These are phyloP conservation scores for Xerocomus brunneocitrinus DNA, from an alignment of 768 basidiomycete species.

Conservation along the genomic window DNA sequence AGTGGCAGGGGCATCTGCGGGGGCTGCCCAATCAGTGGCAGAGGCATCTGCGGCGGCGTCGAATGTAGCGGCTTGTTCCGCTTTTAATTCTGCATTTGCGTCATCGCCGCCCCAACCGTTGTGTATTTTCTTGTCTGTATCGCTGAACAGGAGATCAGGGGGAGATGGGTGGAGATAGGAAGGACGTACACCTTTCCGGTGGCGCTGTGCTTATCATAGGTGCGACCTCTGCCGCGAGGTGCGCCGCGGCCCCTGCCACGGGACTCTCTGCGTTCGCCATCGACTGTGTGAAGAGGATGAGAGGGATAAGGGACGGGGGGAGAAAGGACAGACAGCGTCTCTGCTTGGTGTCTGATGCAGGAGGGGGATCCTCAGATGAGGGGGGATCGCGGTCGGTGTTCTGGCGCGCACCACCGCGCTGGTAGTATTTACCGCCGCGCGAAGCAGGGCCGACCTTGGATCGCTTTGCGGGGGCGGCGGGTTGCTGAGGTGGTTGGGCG, in stretches of 20 bases:
- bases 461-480: conserved; percentile 42
- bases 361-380: conserved; percentile 35
- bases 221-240: conserved; percentile 59
- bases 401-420: conserved; percentile 52
- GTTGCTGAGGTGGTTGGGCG: conserved; percentile 24
- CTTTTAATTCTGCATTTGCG: conserved; percentile 75
- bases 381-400: conserved; percentile 38
- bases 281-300: conserved; percentile 26
- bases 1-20: background rate
- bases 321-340: conserved; percentile 27
- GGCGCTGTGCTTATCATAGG: conserved; percentile 81
- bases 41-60: conserved; percentile 54
- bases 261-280: conserved; percentile 43
- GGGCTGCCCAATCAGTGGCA: conserved; percentile 27
- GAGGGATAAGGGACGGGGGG: background rate
- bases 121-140: conserved; percentile 92
- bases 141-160: conserved; percentile 44
- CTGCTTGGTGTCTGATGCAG: conserved; percentile 18
- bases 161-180: background rate
- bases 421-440: conserved; percentile 67
- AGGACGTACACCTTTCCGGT: conserved; percentile 73
- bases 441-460: conserved; percentile 53
- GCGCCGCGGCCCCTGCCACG: conserved; percentile 43
- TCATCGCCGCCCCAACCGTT: conserved; percentile 96
- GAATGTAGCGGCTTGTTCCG: conserved; percentile 66